phyloP scores from a whole-genome alignment of 352 stramenopile species.

The Phytophthora megakarya region DNA sequence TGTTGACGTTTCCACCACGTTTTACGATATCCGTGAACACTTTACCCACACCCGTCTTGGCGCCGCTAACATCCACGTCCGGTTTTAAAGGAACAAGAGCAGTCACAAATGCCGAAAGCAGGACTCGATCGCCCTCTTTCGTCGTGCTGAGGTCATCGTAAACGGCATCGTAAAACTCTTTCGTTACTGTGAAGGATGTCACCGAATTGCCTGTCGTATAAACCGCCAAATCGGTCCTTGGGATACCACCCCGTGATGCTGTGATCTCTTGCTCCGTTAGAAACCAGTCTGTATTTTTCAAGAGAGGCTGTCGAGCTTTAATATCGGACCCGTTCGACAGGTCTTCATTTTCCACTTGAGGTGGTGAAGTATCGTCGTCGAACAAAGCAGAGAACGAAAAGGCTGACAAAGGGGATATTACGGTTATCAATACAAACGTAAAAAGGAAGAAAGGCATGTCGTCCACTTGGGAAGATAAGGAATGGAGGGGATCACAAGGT shows the following conservation, averaged over 20 bases:
- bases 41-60: slow-evolving; percentile 35
- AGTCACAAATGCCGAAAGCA: slow-evolving; percentile 50
- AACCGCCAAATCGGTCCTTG: slow-evolving; percentile 37
- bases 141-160: slow-evolving; percentile 43
- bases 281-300: too few relatives aligned
- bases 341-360: background rate
- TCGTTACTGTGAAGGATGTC: slow-evolving; percentile 36
- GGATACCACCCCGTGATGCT: slow-evolving; percentile 48
- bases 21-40: slow-evolving; percentile 38
- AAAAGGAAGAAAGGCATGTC: background rate
- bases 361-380: background rate
- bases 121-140: slow-evolving; percentile 30
- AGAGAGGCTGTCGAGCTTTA: too few relatives aligned
- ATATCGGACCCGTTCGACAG: slow-evolving; percentile 31
- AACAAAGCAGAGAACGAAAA: background rate
- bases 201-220: slow-evolving; percentile 37
- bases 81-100: slow-evolving; percentile 52
- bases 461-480: too few relatives aligned
- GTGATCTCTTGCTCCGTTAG: slow-evolving; percentile 23
- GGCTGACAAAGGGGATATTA: background rate
- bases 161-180: slow-evolving; percentile 48
- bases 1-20: slow-evolving; percentile 43
- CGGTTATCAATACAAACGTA: background rate
- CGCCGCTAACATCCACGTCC: slow-evolving; percentile 15
- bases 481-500: too few relatives aligned